Evolutionary conservation across 2,329 filamentous ascomycete species (phyloP).

Genomic region (Aspergillus flavus): DNA sequence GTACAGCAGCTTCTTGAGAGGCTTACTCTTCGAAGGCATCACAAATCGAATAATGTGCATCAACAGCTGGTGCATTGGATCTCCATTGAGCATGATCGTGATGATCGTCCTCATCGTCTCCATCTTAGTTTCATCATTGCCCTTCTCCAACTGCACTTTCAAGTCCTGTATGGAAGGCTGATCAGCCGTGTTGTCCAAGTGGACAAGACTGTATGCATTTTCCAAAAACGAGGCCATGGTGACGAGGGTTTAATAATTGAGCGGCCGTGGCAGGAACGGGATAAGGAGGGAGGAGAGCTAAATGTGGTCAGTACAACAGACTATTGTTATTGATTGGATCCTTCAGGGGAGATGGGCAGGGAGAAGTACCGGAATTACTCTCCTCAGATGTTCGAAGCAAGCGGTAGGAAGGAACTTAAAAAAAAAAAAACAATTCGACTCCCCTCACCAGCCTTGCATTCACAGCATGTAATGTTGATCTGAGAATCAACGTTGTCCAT

Average conservation of each 20-base stretch:
- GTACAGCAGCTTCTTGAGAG: constrained; percentile 96
- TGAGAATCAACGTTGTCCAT: constrained; percentile 44
- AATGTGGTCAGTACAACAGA: constrained; percentile 31
- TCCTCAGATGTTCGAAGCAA: constrained; percentile 28
- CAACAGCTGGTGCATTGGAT: constrained; percentile 89
- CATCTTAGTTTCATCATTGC: constrained; percentile 87
- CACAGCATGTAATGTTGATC: constrained; percentile 36
- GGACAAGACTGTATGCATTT: constrained; percentile 92
- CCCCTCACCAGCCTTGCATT: constrained; percentile 40
- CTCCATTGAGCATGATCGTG: constrained; percentile 96
- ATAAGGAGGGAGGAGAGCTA: constrained; percentile 36
- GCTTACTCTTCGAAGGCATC: constrained; percentile 97
- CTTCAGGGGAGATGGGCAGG: constrained; percentile 17
- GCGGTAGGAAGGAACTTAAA: constrained; percentile 29
- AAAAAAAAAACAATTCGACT: constrained; percentile 29
- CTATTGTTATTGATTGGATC: constrained; percentile 29
- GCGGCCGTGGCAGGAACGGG: constrained; percentile 25
- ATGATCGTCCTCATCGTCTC: constrained; percentile 96
- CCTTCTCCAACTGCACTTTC: constrained; percentile 90
- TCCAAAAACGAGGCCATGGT: constrained; percentile 95
- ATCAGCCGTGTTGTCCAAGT: constrained; percentile 95
- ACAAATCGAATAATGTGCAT: constrained; percentile 99
- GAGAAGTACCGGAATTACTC: constrained; percentile 31
- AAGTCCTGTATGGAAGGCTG: constrained; percentile 88
- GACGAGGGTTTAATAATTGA: constrained; percentile 29